phyloP scores from a whole-genome alignment of 2,329 filamentous ascomycete species.

The Clarireedia hainanense region DNA sequence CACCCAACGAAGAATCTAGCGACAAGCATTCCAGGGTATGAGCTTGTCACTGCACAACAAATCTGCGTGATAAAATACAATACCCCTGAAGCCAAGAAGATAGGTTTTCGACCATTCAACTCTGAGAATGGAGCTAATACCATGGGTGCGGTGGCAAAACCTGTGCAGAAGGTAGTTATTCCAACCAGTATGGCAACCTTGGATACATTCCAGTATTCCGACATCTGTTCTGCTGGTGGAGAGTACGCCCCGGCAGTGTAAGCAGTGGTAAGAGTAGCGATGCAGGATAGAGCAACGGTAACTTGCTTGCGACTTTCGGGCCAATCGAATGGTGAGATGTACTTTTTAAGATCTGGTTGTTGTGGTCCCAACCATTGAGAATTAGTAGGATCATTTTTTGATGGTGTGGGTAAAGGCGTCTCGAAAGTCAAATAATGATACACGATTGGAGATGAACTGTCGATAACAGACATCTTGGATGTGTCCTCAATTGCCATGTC shows the following conservation, averaged over 20 bases:
- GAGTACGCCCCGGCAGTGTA: slow-evolving; percentile 78
- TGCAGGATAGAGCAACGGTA: slow-evolving; percentile 65
- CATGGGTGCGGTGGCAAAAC: slow-evolving; percentile 82
- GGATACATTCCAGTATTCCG: slow-evolving; percentile 55
- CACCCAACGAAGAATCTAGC: slow-evolving; percentile 69
- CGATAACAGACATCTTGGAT: not conserved
- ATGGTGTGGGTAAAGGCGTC: slow-evolving; percentile 21
- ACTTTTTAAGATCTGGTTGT: slow-evolving; percentile 58
- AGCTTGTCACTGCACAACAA: slow-evolving; percentile 62
- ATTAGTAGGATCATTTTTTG: slow-evolving; percentile 9
- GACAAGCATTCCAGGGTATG: slow-evolving; percentile 65
- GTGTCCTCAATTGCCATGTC: not conserved
- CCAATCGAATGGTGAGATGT: slow-evolving; percentile 67
- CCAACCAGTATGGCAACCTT: slow-evolving; percentile 61
- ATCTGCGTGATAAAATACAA: slow-evolving; percentile 65
- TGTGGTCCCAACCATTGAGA: slow-evolving; percentile 34
- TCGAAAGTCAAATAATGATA: slow-evolving; percentile 29
- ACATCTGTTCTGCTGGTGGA: slow-evolving; percentile 59
- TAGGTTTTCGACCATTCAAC: slow-evolving; percentile 76
- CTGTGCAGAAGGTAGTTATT: slow-evolving; percentile 73
- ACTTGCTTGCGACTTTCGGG: slow-evolving; percentile 58
- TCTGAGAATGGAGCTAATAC: slow-evolving; percentile 80
- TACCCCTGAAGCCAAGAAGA: slow-evolving; percentile 67
- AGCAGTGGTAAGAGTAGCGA: slow-evolving; percentile 69
- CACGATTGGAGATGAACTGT: slow-evolving; percentile 16